phyloP scores from a whole-genome alignment of 495 filamentous ascomycete genomes.

The Amorphotheca resinae region DNA sequence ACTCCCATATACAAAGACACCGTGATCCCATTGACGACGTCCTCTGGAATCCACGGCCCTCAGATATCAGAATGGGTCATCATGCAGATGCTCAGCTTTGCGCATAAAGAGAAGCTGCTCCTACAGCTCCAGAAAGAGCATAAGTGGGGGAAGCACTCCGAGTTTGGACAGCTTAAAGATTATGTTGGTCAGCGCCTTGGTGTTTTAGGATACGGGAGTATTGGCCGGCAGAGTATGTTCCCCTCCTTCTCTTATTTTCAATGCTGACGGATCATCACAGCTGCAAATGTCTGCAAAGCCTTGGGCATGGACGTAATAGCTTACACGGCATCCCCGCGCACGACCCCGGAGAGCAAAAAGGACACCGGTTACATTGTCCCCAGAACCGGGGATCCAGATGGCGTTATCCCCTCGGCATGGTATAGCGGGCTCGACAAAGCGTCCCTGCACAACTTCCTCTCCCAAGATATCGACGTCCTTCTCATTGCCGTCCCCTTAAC shows the following conservation, averaged over 20 bases:
- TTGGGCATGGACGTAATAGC: slow-evolving; percentile 75
- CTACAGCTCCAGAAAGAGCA: slow-evolving; percentile 38
- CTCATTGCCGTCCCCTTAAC: slow-evolving; percentile 69
- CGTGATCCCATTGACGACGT: slow-evolving; percentile 53
- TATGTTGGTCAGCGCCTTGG: slow-evolving; percentile 39
- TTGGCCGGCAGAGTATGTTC: slow-evolving; percentile 32
- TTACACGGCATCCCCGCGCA: slow-evolving; percentile 56
- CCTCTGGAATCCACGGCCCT: slow-evolving; percentile 68
- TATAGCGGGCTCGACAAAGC: slow-evolving; percentile 51
- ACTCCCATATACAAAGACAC: slow-evolving; percentile 53
- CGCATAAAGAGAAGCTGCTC: slow-evolving; percentile 29
- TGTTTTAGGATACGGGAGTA: slow-evolving; percentile 75
- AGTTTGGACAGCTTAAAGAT: slow-evolving; percentile 29
- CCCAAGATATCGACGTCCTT: slow-evolving; percentile 58
- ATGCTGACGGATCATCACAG: slow-evolving; percentile 3
- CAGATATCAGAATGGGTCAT: slow-evolving; percentile 77
- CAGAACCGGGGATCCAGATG: slow-evolving; percentile 66
- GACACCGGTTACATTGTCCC: slow-evolving; percentile 61
- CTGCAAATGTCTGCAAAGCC: slow-evolving; percentile 50
- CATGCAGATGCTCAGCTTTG: slow-evolving; percentile 34
- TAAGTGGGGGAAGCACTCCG: slow-evolving; percentile 32
- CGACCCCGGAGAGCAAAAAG: slow-evolving; percentile 39
- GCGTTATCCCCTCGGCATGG: slow-evolving; percentile 58
- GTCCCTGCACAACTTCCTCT: slow-evolving; percentile 52
- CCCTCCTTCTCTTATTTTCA: not conserved